These are phyloP conservation scores for Arthrinium phaeospermum DNA, from an alignment of 2,329 filamentous ascomycete genomes.

Conservation along the genomic window DNA sequence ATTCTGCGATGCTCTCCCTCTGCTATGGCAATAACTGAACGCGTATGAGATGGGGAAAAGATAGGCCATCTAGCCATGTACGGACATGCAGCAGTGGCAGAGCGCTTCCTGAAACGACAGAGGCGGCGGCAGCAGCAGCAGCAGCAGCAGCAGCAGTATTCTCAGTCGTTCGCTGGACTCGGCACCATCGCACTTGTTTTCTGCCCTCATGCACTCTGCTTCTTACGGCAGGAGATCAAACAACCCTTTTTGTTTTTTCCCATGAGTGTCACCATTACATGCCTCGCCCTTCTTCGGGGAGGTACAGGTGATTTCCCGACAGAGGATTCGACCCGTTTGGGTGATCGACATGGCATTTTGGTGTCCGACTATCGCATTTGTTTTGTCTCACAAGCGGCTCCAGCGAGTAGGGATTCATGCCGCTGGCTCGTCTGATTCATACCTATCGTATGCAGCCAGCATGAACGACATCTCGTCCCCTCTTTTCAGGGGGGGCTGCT, in stretches of 20 bases:
- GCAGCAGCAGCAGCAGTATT: not conserved
- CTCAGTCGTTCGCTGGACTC: not conserved
- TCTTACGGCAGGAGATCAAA: constrained; percentile 13
- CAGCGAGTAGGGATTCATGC: constrained; percentile 6
- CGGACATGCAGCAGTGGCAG: not conserved
- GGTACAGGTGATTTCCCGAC: constrained; percentile 14
- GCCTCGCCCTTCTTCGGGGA: not conserved
- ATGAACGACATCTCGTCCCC: constrained; percentile 3
- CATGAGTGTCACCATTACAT: constrained; percentile 2
- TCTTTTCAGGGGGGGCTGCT: not conserved
- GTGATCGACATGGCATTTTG: constrained; percentile 12
- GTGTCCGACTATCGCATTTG: constrained; percentile 17
- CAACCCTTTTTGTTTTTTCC: not conserved
- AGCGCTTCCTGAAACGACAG: constrained; percentile 5
- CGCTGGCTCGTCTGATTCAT: constrained; percentile 7
- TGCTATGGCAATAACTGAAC: not conserved
- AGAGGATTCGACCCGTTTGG: not conserved
- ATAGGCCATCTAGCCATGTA: not conserved
- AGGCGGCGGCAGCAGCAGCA: not conserved
- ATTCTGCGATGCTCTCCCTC: not conserved
- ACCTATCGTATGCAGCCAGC: not conserved
- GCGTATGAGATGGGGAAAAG: not conserved
- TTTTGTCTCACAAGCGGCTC: constrained; percentile 7
- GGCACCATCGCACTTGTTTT: not conserved
- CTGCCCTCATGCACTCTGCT: not conserved